Base-by-base conservation (phyloP, 2,329 filamentous ascomycete genomes). In the Mollisiaceae sp. region DNA sequence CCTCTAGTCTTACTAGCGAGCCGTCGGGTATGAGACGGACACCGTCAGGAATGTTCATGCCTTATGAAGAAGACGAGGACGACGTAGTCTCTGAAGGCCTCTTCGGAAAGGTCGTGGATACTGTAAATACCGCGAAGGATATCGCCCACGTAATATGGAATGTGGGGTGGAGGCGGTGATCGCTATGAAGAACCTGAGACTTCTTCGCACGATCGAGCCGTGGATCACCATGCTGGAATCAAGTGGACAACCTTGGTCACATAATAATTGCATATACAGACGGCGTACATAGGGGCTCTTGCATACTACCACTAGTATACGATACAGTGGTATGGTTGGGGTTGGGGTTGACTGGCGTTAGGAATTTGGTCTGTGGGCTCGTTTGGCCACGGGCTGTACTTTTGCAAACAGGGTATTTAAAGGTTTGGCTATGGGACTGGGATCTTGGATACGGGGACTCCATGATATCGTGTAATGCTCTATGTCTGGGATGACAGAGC, bases 31-130 rank as follows among this genome's bases (percentile, higher is more conserved):
- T 96, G 82, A 88, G 90, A 68, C 85, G 93, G 71, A 96, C 92
- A 22, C 83, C 88, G 59, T 95, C 92, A 45, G 93, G 93, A 71
- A 96, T 97, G 92, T 91, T 97, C 73, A 94, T 96, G 91, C 92
- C 93, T 8, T 91, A 89, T 72, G 91, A 93, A 71, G 90, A 93
- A 71, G 88, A 88, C 66, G 91, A 93, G 69, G 81, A 85, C 60
- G 83, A 86, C 78, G 75, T 83, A 50, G 77, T 81, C 83, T 67
- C 86, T 81, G 73, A 94, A 91, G 73, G 86, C 12, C 70, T 76
- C 4, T 77, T 77, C 65, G 75, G 75, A 12, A 75, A 74, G 59
- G 75, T 77, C 35, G 72, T 77, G 39, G 75, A 77, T 41, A 78
- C 77, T 62, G 78, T 90, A 78, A 90, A 90, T 78, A 90, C 88